Percentiles rank a stretch among this genome's conserved stretches.
These are phyloP conservation scores for Erodium moschatum DNA, from an alignment of 441 rosid species.

Conservation along the genomic window DNA sequence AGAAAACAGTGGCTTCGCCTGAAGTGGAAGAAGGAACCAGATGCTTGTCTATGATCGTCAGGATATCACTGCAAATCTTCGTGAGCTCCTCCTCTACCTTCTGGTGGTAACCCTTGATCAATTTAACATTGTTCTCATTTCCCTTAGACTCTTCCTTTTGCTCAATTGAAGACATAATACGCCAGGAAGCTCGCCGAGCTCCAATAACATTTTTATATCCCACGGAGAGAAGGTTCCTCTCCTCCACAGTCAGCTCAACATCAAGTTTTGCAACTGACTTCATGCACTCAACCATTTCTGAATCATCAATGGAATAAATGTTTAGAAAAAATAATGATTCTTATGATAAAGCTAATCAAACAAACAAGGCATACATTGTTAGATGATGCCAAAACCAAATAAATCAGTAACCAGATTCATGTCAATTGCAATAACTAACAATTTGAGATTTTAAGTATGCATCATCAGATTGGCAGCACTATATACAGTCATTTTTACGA, in stretches of 20 bases:
- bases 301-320: not conserved
- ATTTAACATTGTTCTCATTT: constrained; percentile 60
- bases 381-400: too few species aligned
- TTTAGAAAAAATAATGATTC: not conserved
- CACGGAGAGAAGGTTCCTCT: constrained; percentile 80
- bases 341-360: not conserved
- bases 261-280: constrained; percentile 72
- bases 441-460: not conserved
- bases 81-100: constrained; percentile 94
- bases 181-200: constrained; percentile 82
- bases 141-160: constrained; percentile 86
- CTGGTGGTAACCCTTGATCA: constrained; percentile 68
- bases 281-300: constrained; percentile 98
- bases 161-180: constrained; percentile 89
- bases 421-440: not conserved
- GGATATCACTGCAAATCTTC: constrained; percentile 73
- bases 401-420: too few species aligned
- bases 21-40: constrained; percentile 72
- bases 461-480: not conserved
- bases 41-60: constrained; percentile 73
- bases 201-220: constrained; percentile 90
- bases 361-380: not conserved
- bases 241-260: constrained; percentile 75
- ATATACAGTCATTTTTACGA: too few species aligned
- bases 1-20: constrained; percentile 95